A percentile compares a stretch with the other conserved stretches of the same genome.
Evolutionary conservation across 2,329 filamentous ascomycete genomes (phyloP).

Genomic region (Huntiella bhutanensis): DNA sequence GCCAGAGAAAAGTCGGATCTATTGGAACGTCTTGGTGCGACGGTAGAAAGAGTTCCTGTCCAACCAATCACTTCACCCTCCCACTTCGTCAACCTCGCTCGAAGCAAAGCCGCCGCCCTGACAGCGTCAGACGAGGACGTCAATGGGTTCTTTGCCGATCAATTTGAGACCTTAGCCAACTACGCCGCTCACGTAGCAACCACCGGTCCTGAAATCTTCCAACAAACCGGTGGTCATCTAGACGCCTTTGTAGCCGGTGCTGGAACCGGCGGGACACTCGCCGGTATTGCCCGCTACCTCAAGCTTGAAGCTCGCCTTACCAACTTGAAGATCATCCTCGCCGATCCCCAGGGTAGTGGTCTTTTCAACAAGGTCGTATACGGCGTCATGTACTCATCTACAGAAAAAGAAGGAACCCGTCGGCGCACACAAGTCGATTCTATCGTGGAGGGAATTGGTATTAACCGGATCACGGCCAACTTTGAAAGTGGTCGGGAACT

Average conservation of each 20-base stretch:
- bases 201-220: slow-evolving; percentile 79
- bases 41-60: slow-evolving; percentile 77
- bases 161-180: slow-evolving; percentile 86
- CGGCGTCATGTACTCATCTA: slow-evolving; percentile 86
- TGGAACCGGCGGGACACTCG: slow-evolving; percentile 84
- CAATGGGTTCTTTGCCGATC: slow-evolving; percentile 81
- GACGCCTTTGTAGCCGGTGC: slow-evolving; percentile 88
- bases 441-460: slow-evolving; percentile 87
- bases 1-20: slow-evolving; percentile 75
- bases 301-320: slow-evolving; percentile 48
- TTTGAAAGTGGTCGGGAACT: slow-evolving; percentile 74
- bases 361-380: slow-evolving; percentile 81
- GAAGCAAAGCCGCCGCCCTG: slow-evolving; percentile 57
- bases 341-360: slow-evolving; percentile 86
- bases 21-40: slow-evolving; percentile 71
- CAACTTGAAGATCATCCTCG: slow-evolving; percentile 53
- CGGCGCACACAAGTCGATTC: slow-evolving; percentile 83
- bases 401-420: slow-evolving; percentile 78
- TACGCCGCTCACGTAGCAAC: slow-evolving; percentile 64
- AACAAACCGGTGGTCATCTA: slow-evolving; percentile 53
- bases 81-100: slow-evolving; percentile 88
- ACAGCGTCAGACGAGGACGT: slow-evolving; percentile 42
- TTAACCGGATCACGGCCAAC: slow-evolving; percentile 86
- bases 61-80: slow-evolving; percentile 83
- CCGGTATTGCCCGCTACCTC: slow-evolving; percentile 65